Base-by-base conservation (phyloP, 192 early-diverging fungal species). In the Podila epigama region DNA sequence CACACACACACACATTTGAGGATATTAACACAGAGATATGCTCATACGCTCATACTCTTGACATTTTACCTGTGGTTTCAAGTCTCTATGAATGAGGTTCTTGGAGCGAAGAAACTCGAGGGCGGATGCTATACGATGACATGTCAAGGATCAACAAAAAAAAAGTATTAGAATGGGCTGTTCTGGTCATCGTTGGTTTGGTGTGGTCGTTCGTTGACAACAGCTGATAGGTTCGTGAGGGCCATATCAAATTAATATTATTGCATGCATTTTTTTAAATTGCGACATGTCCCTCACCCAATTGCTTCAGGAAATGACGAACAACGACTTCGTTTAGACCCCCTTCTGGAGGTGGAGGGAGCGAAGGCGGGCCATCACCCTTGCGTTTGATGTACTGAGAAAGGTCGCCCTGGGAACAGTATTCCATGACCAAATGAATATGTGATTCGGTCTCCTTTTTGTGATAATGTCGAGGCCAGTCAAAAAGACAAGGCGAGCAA, bases 381-480 rank as follows among this genome's bases (percentile, higher is more conserved):
- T 82, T 84, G 51, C 84, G 80, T 75, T 93, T 93, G 77, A 99
- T 95, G 75, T 91, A 99, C 36, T 86, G 78, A 12, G 95, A 93
- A 12, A 99, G 85, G 67, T 99, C 98, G 37, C 98, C 98, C 66
- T 96, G 66, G n/a, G 90, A 86, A 78, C 98, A 99, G 65, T 92
- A 99, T 79, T 99, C 97, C 97, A 99, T 98, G 13, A 99, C 86
- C 53, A 99, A 84, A 75, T 98, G 93, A 53, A 99, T 98, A 68
- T 97, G 93, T 58, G 89, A 90, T 53, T 93, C 91, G 11, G 94
- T 93, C 88, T 97, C 96, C 91, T 94, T 64, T 51, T 29, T 7
- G 31, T 5, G 9, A 34, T 16, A 60, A 68, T 3, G 40, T 18
- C 48, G 55, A 41, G 51, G 8, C 39, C 36, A 65, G n/a, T n/a